Evolutionary conservation across 768 basidiomycete genomes (phyloP).

Genomic region (Gymnopilus junonius): DNA sequence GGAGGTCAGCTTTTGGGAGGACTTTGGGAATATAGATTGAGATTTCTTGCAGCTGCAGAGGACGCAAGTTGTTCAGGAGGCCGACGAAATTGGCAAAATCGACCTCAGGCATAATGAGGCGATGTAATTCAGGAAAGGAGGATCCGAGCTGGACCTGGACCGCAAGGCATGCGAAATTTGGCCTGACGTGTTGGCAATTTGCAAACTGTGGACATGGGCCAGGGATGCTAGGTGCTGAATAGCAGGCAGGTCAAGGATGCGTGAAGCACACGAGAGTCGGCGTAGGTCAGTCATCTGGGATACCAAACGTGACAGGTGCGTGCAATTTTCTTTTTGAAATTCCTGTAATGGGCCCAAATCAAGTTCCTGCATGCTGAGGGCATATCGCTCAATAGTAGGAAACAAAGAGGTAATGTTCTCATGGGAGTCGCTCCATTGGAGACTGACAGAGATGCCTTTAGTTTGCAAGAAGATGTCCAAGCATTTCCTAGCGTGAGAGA

Average conservation of each 20-base stretch:
- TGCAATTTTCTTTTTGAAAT: background rate
- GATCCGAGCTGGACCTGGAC: background rate
- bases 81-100: background rate
- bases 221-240: constrained; percentile 7
- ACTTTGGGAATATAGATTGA: background rate
- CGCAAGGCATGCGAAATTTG: background rate
- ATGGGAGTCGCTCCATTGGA: constrained; percentile 8
- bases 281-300: constrained; percentile 13
- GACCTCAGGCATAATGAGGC: constrained; percentile 5
- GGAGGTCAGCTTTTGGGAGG: background rate
- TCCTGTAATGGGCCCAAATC: constrained; percentile 12
- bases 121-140: constrained; percentile 9
- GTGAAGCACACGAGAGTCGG: constrained; percentile 10
- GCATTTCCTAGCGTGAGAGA: constrained; percentile 2
- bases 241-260: background rate
- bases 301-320: constrained; percentile 10
- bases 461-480: constrained; percentile 14
- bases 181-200: constrained; percentile 6
- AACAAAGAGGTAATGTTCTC: background rate
- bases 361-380: constrained; percentile 17
- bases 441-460: constrained; percentile 10
- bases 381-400: constrained; percentile 5
- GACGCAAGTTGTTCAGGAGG: background rate
- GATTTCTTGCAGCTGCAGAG: constrained; percentile 3
- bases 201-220: constrained; percentile 8